Conservation (phyloP, 2,329 filamentous ascomycete genomes). For the Pezicula carpinea region DNA sequence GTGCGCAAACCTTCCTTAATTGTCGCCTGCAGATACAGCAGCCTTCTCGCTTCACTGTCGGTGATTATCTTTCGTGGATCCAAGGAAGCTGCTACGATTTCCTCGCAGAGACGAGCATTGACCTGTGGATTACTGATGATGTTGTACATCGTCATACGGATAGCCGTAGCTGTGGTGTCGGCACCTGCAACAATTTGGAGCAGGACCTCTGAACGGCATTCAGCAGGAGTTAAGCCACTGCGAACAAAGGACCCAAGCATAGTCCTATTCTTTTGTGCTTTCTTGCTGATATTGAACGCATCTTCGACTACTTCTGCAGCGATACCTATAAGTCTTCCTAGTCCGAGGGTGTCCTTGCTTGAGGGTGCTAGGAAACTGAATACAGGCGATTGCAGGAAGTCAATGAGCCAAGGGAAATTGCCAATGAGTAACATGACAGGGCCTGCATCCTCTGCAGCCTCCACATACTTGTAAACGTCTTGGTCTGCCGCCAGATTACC, state of each 20-base stretch:
- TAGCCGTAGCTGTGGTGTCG: slow-evolving; percentile 51
- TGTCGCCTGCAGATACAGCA: slow-evolving; percentile 45
- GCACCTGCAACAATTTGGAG: slow-evolving; percentile 44
- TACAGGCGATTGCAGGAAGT: slow-evolving; percentile 35
- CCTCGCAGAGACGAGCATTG: slow-evolving; percentile 3
- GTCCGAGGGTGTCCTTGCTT: slow-evolving; percentile 31
- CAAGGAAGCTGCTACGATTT: slow-evolving; percentile 3
- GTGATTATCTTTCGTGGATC: slow-evolving; percentile 9
- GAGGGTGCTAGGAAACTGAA: slow-evolving; percentile 35
- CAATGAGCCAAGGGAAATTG: slow-evolving; percentile 37
- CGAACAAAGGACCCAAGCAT: slow-evolving; percentile 49
- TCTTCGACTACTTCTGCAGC: slow-evolving; percentile 40
- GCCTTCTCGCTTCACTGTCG: slow-evolving; percentile 32
- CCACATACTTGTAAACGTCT: slow-evolving; percentile 44
- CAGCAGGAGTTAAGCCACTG: slow-evolving; percentile 27
- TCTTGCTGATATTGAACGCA: slow-evolving; percentile 35
- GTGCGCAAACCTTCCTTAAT: slow-evolving; percentile 45
- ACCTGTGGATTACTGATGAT: slow-evolving; percentile 7
- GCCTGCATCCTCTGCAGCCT: slow-evolving; percentile 36
- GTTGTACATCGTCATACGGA: slow-evolving; percentile 27
- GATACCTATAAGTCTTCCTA: slow-evolving; percentile 37
- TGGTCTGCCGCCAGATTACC: slow-evolving; percentile 42
- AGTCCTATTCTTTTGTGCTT: slow-evolving; percentile 36
- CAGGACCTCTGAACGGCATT: slow-evolving; percentile 4
- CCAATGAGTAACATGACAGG: slow-evolving; percentile 41